These are phyloP conservation scores for Penicillium cosmopolitanum DNA, from an alignment of 495 filamentous ascomycete species.

Conservation along the genomic window DNA sequence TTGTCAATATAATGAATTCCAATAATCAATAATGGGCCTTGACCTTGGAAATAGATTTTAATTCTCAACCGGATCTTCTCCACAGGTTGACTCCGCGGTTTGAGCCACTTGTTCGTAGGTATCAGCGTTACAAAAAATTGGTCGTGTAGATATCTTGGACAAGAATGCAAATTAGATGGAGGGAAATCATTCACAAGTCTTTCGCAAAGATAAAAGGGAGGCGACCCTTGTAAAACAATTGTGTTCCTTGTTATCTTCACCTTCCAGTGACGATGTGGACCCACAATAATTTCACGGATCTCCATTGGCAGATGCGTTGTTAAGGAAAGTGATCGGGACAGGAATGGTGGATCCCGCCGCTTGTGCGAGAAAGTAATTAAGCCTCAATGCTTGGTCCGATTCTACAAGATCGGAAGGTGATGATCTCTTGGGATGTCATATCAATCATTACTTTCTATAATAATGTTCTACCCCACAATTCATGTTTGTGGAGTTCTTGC, in stretches of 20 bases:
- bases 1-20: no score
- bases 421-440: not conserved
- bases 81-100: no score
- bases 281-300: not conserved
- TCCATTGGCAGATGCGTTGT: not conserved
- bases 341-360: not conserved
- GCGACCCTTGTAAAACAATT: no score
- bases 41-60: no score
- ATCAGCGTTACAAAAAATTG: no score
- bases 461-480: not conserved
- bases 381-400: not conserved
- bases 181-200: no score
- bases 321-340: not conserved
- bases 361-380: not conserved
- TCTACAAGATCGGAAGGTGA: not conserved
- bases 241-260: not conserved
- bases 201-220: no score
- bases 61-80: no score
- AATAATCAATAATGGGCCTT: no score
- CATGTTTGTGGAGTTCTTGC: not conserved
- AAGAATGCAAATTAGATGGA: no score
- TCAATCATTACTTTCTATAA: slow-evolving; percentile 3
- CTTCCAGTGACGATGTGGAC: not conserved
- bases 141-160: no score
- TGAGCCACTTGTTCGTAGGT: no score